phyloP scores from a whole-genome alignment of 192 early-diverging fungal species.

The Backusella psychrophila region DNA sequence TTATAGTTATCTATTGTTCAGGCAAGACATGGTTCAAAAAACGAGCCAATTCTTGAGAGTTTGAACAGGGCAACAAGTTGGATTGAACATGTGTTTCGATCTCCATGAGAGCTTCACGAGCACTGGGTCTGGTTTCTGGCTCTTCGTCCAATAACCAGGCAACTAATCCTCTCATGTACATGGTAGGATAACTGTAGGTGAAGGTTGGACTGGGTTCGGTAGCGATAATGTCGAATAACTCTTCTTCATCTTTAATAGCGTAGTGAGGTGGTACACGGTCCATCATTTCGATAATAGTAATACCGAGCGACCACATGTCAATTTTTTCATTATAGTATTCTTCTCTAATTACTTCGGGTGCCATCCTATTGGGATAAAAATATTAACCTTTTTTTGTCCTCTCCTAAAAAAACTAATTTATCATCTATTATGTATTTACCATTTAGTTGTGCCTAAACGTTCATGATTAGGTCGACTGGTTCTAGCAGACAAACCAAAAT shows the following conservation, averaged over 20 bases:
- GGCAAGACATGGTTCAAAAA: slow-evolving; percentile 33
- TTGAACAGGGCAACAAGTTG: slow-evolving; percentile 26
- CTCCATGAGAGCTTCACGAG: slow-evolving; percentile 36
- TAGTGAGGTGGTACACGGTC: slow-evolving; percentile 48
- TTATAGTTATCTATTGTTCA: slow-evolving; percentile 17
- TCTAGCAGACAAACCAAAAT: slow-evolving; percentile 41
- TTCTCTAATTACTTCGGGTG: slow-evolving; percentile 47
- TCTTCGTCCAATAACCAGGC: slow-evolving; percentile 43
- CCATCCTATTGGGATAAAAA: slow-evolving; percentile 39
- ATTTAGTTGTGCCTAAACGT: slow-evolving; percentile 39
- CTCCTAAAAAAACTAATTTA: neutral
- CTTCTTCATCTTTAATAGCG: slow-evolving; percentile 43
- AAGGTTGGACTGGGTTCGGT: slow-evolving; percentile 40
- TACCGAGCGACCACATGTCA: slow-evolving; percentile 56
- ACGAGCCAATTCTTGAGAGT: slow-evolving; percentile 25
- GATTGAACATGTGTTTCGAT: slow-evolving; percentile 38
- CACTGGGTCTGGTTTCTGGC: slow-evolving; percentile 25
- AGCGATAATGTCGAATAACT: slow-evolving; percentile 37
- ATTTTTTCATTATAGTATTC: slow-evolving; percentile 47
- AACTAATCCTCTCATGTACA: slow-evolving; percentile 43
- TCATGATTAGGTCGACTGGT: slow-evolving; percentile 31
- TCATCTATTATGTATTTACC: slow-evolving; percentile 12
- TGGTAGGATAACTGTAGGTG: slow-evolving; percentile 40
- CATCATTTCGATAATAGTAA: slow-evolving; percentile 51
- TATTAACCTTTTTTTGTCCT: neutral